Percentiles rank a stretch among this genome's conserved stretches.
phyloP scores from a whole-genome alignment of 116 monocot species.

The Posidonia oceanica region DNA sequence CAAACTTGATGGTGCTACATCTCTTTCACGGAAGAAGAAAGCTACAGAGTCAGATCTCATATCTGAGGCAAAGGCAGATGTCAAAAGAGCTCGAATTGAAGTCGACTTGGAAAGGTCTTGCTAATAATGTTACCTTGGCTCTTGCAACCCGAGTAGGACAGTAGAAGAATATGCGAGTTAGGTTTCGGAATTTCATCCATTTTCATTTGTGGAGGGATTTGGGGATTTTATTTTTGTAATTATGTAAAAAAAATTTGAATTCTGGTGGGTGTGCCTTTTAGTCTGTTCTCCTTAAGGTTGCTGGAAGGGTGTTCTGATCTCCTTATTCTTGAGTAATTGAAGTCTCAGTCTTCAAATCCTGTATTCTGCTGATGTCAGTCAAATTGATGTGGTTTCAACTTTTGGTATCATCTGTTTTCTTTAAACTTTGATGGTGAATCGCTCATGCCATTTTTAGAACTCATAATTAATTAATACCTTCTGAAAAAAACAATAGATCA shows the following conservation, averaged over 20 bases:
- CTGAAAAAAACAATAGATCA: no score
- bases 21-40: conserved; percentile 14
- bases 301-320: neutral
- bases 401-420: no score
- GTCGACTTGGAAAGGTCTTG: neutral
- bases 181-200: neutral
- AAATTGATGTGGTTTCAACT: no score
- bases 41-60: conserved; percentile 13
- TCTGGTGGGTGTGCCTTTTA: neutral
- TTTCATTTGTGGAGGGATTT: neutral
- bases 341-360: no score
- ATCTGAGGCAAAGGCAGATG: conserved; percentile 9
- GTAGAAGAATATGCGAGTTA: neutral
- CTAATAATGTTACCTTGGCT: neutral
- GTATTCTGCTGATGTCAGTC: no score
- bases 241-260: neutral
- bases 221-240: neutral
- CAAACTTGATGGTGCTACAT: neutral
- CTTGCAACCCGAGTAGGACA: neutral
- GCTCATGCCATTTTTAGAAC: no score
- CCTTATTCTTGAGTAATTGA: no score
- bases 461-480: no score
- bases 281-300: neutral
- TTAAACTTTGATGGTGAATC: no score
- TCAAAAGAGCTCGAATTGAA: conserved; percentile 27